A percentile compares a stretch with the other conserved stretches of the same genome.
Evolutionary conservation across 1,284 basidiomycete species (phyloP).

Genomic region (Puccinia triticina): DNA sequence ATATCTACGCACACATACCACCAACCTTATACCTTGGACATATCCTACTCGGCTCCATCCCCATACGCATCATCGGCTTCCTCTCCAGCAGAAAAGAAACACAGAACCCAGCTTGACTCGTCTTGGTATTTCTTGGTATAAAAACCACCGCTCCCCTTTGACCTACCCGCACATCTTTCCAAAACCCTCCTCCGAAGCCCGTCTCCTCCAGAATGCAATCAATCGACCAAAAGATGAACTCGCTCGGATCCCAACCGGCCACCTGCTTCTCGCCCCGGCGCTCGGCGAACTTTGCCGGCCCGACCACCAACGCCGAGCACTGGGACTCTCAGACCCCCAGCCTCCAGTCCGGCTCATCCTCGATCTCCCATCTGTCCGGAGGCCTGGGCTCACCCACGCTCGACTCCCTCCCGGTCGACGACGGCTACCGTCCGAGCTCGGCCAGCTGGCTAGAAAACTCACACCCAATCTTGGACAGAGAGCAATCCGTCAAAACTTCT

Average conservation of each 20-base stretch:
- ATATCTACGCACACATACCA: too few relatives aligned
- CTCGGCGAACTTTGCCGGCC: not conserved
- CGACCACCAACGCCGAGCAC: not conserved
- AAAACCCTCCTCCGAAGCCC: too few relatives aligned
- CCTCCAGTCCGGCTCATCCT: conserved; percentile 7
- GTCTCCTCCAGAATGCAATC: conserved; percentile 15
- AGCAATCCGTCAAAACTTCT: conserved; percentile 9
- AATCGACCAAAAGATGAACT: conserved; percentile 29
- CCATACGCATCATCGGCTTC: too few relatives aligned
- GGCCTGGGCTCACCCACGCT: not conserved
- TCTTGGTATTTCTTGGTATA: too few relatives aligned
- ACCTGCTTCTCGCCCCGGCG: conserved; percentile 8
- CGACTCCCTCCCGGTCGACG: not conserved
- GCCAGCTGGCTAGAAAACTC: conserved; percentile 30
- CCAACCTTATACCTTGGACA: too few relatives aligned
- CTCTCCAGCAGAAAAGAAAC: too few relatives aligned
- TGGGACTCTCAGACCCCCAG: conserved; percentile 6
- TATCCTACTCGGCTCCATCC: too few relatives aligned
- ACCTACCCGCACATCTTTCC: too few relatives aligned
- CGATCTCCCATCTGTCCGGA: not conserved
- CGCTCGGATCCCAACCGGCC: not conserved
- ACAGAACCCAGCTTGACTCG: too few relatives aligned
- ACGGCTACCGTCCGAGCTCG: conserved; percentile 26
- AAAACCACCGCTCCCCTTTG: too few relatives aligned
- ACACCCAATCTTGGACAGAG: not conserved